Conservation (phyloP, 306 rosid genomes). For the Casuarina glauca region DNA sequence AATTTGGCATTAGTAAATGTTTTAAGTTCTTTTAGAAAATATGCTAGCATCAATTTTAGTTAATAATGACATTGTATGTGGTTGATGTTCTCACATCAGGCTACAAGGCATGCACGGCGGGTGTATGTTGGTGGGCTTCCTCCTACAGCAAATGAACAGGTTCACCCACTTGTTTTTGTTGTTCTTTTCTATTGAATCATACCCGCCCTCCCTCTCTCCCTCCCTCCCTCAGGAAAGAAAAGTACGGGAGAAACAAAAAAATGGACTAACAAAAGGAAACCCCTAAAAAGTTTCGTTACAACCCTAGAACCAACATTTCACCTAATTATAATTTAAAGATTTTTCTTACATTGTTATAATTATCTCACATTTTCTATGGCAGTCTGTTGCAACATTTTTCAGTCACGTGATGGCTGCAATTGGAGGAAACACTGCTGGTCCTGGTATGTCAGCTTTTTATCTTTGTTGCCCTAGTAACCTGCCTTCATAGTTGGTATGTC, state of each 20-base stretch:
- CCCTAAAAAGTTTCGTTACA: neutral
- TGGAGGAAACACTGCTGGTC: constrained; percentile 99
- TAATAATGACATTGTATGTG: neutral
- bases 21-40: neutral
- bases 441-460: constrained; percentile 48
- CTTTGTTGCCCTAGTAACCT: neutral
- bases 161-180: constrained; percentile 18
- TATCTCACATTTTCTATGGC: constrained; percentile 37
- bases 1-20: neutral
- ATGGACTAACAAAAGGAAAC: no score
- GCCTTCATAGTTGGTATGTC: neutral
- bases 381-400: constrained; percentile 98
- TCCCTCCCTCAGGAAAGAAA: neutral
- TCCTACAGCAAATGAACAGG: constrained; percentile 99
- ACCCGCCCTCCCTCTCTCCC: no score
- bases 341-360: constrained; percentile 3
- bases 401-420: constrained; percentile 97
- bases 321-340: constrained; percentile 2
- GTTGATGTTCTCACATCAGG: constrained; percentile 45
- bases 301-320: neutral
- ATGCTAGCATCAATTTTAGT: constrained; percentile 4
- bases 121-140: constrained; percentile 98
- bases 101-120: constrained; percentile 97
- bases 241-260: neutral
- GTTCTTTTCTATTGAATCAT: neutral